These are phyloP conservation scores for Parsonsia alboflavescens DNA, from an alignment of 257 asterid species.

Conservation along the genomic window DNA sequence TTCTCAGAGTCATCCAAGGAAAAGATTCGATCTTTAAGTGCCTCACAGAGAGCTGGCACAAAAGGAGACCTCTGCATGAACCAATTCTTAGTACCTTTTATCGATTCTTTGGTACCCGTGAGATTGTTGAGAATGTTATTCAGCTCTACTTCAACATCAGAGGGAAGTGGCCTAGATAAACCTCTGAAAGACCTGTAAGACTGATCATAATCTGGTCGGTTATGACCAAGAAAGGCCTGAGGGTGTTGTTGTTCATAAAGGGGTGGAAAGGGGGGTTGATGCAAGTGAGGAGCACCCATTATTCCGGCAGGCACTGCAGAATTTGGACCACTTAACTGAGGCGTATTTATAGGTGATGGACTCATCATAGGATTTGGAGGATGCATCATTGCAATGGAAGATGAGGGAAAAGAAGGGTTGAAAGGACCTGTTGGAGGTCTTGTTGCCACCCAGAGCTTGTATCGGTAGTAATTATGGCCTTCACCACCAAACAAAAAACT, in stretches of 20 bases:
- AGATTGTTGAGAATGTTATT: conserved; percentile 75
- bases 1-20: conserved; percentile 87
- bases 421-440: conserved; percentile 57
- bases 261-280: conserved; percentile 68
- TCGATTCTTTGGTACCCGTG: conserved; percentile 94
- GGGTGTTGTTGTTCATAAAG: conserved; percentile 70
- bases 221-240: conserved; percentile 59
- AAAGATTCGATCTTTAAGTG: conserved; percentile 74
- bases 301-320: conserved; percentile 37
- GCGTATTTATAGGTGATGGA: conserved; percentile 54
- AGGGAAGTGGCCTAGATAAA: conserved; percentile 76
- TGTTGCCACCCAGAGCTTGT: conserved; percentile 75
- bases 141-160: conserved; percentile 90
- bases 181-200: conserved; percentile 59
- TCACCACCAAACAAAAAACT: conserved; percentile 94
- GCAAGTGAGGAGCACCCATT: conserved; percentile 52
- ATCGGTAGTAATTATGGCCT: conserved; percentile 83
- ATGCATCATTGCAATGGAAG: conserved; percentile 67
- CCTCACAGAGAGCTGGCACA: conserved; percentile 76
- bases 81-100: conserved; percentile 96
- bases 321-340: conserved; percentile 29
- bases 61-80: conserved; percentile 94
- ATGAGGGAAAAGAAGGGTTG: conserved; percentile 57
- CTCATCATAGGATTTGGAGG: conserved; percentile 84
- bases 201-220: conserved; percentile 70